Evolutionary conservation across 1,139 yeast species (phyloP), one percentile per base, ranked within the genome.

Genomic region (Diutina neorugosa): DNA sequence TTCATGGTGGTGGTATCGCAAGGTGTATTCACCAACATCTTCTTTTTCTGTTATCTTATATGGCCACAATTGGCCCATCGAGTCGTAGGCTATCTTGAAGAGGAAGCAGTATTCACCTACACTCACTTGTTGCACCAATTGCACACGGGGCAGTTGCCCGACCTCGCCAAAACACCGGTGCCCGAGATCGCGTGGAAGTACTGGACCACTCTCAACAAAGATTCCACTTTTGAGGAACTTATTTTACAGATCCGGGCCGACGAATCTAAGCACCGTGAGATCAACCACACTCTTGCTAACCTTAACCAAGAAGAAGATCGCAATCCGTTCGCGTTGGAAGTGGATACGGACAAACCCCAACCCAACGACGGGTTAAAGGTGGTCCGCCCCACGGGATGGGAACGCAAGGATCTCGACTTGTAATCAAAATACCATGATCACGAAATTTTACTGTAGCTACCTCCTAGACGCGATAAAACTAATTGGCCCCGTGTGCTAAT

Each of bases 181-280:
- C 86, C 86, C 0, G 74, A 76, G 49, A 77, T 84, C 56, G 88
- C 90, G 14, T 68, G 71, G 56, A 73, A 76, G 55, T 84, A 84
- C 66, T 84, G 88, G 86, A 71, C 77, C n/a, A 76, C 81, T 65
- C 65, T 71, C 53, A 69, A 69, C 46, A 67, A 66, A 43, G 62
- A 79, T 21, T 75, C 86, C 7, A 70, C 80, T 5, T 77, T 85
- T 66, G 73, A 73, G 57, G 90, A 84, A 58, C 71, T 85, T 62
- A 69, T 85, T 96, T 96, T 71, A 96, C 80, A 95, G 93, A 57
- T 95, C 91, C 66, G 78, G 58, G 79, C 79, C 5, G 90, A 84
- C 61, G 90, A 84, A 64, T 83, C 88, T 44, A 84, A 84, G 63
- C 90, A 84, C 63, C 74, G 90, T 63, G 90, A 84, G 62, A 89